Percentiles rank a stretch among this genome's conserved stretches.
These are phyloP conservation scores for Apiospora aurea DNA, from an alignment of 2,329 filamentous ascomycete species.

Conservation along the genomic window DNA sequence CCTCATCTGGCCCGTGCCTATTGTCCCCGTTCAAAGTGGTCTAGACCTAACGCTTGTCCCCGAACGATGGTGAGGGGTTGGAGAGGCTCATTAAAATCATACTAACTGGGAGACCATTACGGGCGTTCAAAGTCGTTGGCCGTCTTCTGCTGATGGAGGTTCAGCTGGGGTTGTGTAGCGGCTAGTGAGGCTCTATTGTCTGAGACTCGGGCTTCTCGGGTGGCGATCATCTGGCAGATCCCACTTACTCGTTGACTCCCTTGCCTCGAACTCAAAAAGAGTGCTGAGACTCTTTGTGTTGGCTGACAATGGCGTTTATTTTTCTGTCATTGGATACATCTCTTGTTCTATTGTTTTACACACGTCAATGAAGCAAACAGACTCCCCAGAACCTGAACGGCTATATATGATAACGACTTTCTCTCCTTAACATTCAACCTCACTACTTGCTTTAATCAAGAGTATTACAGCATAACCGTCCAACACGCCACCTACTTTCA, in stretches of 20 bases:
- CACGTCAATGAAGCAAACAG: neutral
- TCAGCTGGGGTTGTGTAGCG: neutral
- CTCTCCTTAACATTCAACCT: neutral
- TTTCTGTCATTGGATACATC: neutral
- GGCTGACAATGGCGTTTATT: neutral
- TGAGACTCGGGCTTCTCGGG: neutral
- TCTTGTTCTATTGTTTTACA: conserved; percentile 10
- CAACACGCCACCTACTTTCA: neutral
- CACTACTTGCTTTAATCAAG: neutral
- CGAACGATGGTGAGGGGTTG: neutral
- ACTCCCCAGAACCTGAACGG: neutral
- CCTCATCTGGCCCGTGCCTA: neutral
- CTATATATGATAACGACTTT: neutral
- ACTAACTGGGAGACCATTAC: neutral
- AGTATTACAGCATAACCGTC: neutral
- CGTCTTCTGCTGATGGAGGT: neutral
- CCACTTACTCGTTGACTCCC: conserved; percentile 19
- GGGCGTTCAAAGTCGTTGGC: conserved; percentile 2
- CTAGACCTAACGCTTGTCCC: neutral
- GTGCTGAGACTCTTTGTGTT: neutral
- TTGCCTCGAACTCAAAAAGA: conserved; percentile 9
- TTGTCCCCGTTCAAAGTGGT: neutral
- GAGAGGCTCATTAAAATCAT: neutral
- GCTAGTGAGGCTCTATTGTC: conserved; percentile 20
- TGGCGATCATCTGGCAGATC: conserved; percentile 11